Evolutionary conservation across 148 eudicot genomes (phyloP).

Genomic region (Vaccinium vitisidaea): DNA sequence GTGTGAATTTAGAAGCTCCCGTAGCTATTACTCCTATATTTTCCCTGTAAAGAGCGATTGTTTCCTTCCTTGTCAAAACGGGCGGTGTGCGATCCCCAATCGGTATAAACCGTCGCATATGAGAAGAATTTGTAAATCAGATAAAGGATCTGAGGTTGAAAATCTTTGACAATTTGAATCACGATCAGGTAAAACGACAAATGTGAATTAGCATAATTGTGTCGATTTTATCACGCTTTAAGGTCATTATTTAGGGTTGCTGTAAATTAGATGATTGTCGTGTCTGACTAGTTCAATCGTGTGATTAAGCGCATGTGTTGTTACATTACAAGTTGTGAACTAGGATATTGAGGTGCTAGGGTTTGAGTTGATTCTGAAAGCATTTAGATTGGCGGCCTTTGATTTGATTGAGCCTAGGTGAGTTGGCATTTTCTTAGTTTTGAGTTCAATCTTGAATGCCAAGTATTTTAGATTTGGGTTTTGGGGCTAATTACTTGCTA

Average conservation of each 20-base stretch:
- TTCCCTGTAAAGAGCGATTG: neutral
- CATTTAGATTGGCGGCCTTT: neutral
- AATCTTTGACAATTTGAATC: neutral
- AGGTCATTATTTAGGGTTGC: neutral
- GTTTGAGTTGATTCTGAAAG: neutral
- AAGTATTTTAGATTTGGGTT: neutral
- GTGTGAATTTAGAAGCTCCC: too few relatives aligned
- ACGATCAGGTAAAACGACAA: conserved; percentile 1
- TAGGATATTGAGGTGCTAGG: neutral
- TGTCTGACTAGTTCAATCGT: neutral
- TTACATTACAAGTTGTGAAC: neutral
- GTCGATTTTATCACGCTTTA: neutral
- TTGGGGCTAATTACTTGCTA: neutral
- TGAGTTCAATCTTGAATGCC: neutral
- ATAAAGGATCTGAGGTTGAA: neutral
- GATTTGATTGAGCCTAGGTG: neutral
- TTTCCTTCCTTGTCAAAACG: neutral
- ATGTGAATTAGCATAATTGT: neutral
- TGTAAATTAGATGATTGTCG: neutral
- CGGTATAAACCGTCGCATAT: neutral
- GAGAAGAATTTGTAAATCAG: neutral
- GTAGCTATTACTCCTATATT: neutral
- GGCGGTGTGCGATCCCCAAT: neutral
- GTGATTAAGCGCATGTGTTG: neutral
- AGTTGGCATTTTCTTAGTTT: neutral